Evolutionary conservation across 1,284 basidiomycete genomes (phyloP).

Genomic region (Calocybe gambosa): DNA sequence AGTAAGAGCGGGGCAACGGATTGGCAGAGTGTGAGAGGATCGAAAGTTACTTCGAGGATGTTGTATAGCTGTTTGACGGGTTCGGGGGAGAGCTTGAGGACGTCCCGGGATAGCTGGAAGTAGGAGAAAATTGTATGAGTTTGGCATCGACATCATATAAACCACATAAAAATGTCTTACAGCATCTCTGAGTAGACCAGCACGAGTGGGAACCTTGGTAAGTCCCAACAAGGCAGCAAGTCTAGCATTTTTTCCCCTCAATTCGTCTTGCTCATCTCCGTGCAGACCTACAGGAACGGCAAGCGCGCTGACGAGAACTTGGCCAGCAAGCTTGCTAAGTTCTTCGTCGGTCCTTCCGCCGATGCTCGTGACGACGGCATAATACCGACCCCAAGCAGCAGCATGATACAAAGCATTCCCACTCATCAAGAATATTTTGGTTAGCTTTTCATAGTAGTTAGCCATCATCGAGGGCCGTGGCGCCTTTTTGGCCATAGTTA

Average conservation of each 20-base stretch:
- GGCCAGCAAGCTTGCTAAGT: conserved; percentile 78
- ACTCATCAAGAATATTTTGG: conserved; percentile 92
- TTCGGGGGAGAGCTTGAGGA: conserved; percentile 78
- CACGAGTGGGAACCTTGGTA: conserved; percentile 80
- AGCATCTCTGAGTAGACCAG: conserved; percentile 81
- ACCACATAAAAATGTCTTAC: conserved; percentile 38
- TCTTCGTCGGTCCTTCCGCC: conserved; percentile 75
- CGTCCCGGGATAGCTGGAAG: conserved; percentile 71
- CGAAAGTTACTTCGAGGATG: conserved; percentile 91
- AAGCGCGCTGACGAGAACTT: conserved; percentile 89
- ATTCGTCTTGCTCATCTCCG: conserved; percentile 64
- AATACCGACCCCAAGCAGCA: conserved; percentile 92
- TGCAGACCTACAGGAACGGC: conserved; percentile 86
- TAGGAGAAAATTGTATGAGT: not conserved
- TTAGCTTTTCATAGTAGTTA: conserved; percentile 98
- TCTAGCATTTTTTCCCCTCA: conserved; percentile 70
- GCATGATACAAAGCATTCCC: conserved; percentile 96
- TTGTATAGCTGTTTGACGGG: conserved; percentile 81
- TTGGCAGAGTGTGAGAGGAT: conserved; percentile 85
- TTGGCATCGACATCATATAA: not conserved
- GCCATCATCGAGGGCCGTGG: conserved; percentile 97
- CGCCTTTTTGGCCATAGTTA: conserved; percentile 89
- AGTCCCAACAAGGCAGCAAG: conserved; percentile 87
- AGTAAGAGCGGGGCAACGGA: conserved; percentile 81
- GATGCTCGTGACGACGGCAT: conserved; percentile 58